A percentile compares a stretch with the other conserved stretches of the same genome.
These are phyloP conservation scores for Capronia americana DNA, from an alignment of 2,329 filamentous ascomycete species.

Conservation along the genomic window DNA sequence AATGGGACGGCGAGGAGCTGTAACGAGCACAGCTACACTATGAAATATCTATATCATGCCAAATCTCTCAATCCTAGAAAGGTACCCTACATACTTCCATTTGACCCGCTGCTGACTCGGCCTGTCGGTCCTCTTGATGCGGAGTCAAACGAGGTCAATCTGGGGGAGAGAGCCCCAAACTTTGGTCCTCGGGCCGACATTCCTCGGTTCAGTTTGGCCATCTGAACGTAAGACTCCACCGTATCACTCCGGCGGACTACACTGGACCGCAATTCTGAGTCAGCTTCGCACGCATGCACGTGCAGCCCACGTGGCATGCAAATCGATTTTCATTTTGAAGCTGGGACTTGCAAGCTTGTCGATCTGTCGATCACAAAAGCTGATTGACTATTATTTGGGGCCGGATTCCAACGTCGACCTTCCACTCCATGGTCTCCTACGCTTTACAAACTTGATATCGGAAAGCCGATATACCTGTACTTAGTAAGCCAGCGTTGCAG, in stretches of 20 bases:
- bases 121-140: background rate
- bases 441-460: background rate
- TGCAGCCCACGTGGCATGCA: background rate
- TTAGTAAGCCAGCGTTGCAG: no score
- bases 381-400: background rate
- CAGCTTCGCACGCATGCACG: no score
- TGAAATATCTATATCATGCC: background rate
- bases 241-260: background rate
- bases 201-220: background rate
- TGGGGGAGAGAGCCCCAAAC: background rate
- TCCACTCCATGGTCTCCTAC: background rate
- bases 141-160: background rate
- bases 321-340: background rate
- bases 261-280: no score
- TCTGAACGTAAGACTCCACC: background rate
- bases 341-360: background rate
- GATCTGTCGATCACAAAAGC: background rate
- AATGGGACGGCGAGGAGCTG: background rate
- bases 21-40: background rate
- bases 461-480: background rate
- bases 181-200: background rate
- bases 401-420: background rate
- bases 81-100: background rate
- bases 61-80: background rate
- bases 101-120: background rate